Evolutionary conservation across 23 red algal species (phyloP), one percentile per base, ranked within the genome.

Genomic region (Gracilaria domingensis): DNA sequence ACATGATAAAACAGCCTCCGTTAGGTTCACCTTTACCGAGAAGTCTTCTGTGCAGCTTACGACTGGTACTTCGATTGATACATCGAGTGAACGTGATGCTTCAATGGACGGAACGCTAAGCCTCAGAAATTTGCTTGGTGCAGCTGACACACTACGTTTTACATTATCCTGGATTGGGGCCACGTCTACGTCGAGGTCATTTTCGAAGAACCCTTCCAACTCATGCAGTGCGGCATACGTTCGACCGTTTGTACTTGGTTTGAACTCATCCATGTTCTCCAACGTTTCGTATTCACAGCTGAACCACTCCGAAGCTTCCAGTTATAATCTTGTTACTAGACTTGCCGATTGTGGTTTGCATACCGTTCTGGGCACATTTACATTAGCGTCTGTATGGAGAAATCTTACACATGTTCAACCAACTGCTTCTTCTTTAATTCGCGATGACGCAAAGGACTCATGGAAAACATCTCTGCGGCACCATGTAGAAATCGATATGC

Each of bases 401-500:
- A 67, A 94, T 26, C 54, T 94, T 26, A 49, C 62, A 23, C 75
- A 91, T 26, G 83, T 82, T 32, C 83, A 70, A 44, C 78, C 44
- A 49, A 82, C 28, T 20, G 92, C 83, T 23, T 80, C 69, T 49
- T 25, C 86, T 32, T 57, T 87, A 26, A 86, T 98, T 5, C 50
- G 93, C 39, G 93, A 98, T 61, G 91, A 98, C 35, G 91, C 92
- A 17, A 92, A 92, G 48, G 67, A 89, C 44, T 82, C 87, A 35
- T 88, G 90, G 62, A 95, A 95, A 66, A 95, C 86, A 33, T 50
- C 81, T 21, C 47, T 98, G 13, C 66, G 62, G 32, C 92, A 98
- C 73, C 39, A 54, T 1, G 75, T 90, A 32, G 75, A 83, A 39
- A 23, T 72, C 28, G 96, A 98, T 66, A 33, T 49, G 20, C 59